Evolutionary conservation across 2,329 filamentous ascomycete species (phyloP).

Genomic region (Diatrype stigma): DNA sequence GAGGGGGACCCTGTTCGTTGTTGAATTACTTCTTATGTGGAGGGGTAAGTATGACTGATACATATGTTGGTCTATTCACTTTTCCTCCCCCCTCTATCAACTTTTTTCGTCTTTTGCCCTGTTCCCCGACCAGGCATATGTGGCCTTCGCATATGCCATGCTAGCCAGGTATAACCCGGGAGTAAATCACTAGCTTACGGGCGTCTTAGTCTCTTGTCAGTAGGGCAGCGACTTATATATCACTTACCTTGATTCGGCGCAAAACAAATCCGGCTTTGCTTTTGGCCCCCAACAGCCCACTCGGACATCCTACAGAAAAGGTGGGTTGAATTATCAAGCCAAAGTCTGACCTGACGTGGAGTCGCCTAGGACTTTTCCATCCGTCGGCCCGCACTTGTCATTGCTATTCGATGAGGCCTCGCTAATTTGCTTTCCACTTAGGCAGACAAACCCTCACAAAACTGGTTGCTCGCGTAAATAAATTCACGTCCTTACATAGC

Average conservation of each 20-base stretch:
- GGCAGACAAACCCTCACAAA: not conserved
- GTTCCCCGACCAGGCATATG: not conserved
- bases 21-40: not conserved
- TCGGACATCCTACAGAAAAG: not conserved
- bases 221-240: not conserved
- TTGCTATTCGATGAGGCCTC: not conserved
- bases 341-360: not conserved
- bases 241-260: not conserved
- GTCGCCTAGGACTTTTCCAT: not conserved
- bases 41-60: not conserved
- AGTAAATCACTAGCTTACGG: not conserved
- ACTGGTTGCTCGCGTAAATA: not conserved
- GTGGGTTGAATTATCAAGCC: slow-evolving; percentile 1
- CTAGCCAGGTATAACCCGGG: too few relatives aligned
- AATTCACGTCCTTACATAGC: not conserved
- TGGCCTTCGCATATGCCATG: too few relatives aligned
- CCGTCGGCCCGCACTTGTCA: not conserved
- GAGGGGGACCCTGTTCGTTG: not conserved
- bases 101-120: not conserved
- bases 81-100: not conserved
- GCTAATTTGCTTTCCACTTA: not conserved
- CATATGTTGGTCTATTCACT: not conserved
- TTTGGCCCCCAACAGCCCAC: not conserved
- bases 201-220: not conserved
- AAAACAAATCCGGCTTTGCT: not conserved